Conservation (phyloP, 1,284 basidiomycete genomes). For the Ustilago cynodontis region DNA sequence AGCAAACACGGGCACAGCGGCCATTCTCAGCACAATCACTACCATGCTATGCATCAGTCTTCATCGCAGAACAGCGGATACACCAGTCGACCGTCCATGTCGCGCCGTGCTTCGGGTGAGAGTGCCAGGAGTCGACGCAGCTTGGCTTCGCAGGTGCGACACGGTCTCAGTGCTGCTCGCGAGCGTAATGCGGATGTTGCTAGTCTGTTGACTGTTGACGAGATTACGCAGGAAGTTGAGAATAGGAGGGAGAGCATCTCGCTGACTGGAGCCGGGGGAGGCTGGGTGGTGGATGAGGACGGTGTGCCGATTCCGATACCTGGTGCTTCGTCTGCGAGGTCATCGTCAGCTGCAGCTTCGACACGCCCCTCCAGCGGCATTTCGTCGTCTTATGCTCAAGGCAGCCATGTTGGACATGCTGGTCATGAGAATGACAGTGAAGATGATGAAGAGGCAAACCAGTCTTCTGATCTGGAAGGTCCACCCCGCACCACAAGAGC, state of each 20-base stretch:
- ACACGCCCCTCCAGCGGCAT: slow-evolving; percentile 53
- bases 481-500: slow-evolving; percentile 24
- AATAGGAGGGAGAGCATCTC: slow-evolving; percentile 76
- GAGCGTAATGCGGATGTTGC: slow-evolving; percentile 85
- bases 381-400: slow-evolving; percentile 64
- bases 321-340: slow-evolving; percentile 28
- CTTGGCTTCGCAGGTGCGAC: slow-evolving; percentile 56
- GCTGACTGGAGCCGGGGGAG: slow-evolving; percentile 33
- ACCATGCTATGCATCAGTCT: slow-evolving; percentile 18
- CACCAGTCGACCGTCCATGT: slow-evolving; percentile 33
- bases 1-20: slow-evolving; percentile 19
- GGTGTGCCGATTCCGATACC: slow-evolving; percentile 65
- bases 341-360: slow-evolving; percentile 43
- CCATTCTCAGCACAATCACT: slow-evolving; percentile 12
- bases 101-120: slow-evolving; percentile 58
- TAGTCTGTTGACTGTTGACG: slow-evolving; percentile 93
- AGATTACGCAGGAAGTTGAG: slow-evolving; percentile 97
- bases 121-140: slow-evolving; percentile 55
- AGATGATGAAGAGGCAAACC: slow-evolving; percentile 68
- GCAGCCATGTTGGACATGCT: slow-evolving; percentile 71
- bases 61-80: slow-evolving; percentile 23
- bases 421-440: slow-evolving; percentile 61
- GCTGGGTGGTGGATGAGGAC: slow-evolving; percentile 66
- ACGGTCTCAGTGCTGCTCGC: slow-evolving; percentile 41
- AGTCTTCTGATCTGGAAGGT: slow-evolving; percentile 41